Evolutionary conservation across 2,329 filamentous ascomycete species (phyloP).

Genomic region (Didymella pomorum): DNA sequence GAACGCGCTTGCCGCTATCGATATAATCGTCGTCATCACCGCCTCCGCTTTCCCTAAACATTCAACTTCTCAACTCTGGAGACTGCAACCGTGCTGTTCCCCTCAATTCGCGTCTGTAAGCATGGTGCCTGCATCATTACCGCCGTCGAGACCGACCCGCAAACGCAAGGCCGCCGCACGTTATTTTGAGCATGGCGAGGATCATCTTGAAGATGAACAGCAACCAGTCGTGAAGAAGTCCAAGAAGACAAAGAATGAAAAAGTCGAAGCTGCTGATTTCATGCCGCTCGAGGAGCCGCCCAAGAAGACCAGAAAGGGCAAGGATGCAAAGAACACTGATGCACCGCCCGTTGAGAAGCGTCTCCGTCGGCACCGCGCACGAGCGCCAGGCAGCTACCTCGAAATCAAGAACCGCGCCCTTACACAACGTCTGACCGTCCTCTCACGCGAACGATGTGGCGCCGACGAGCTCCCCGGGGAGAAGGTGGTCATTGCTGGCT

Average conservation of each 20-base stretch:
- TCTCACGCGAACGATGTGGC: constrained; percentile 58
- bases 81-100: background rate
- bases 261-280: constrained; percentile 4
- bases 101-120: background rate
- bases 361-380: constrained; percentile 41
- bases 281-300: constrained; percentile 19
- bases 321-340: constrained; percentile 30
- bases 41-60: background rate
- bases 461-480: constrained; percentile 60
- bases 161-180: constrained; percentile 33
- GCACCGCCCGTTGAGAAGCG: constrained; percentile 43
- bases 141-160: constrained; percentile 18
- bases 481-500: constrained; percentile 64
- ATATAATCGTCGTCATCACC: constrained; percentile 17
- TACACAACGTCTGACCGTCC: constrained; percentile 65
- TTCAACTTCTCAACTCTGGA: background rate
- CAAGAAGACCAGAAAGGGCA: constrained; percentile 25
- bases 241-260: background rate
- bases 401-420: constrained; percentile 59
- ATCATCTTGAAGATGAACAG: background rate
- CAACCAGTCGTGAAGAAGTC: constrained; percentile 18
- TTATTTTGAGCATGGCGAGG: constrained; percentile 19
- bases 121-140: background rate
- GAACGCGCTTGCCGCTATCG: constrained; percentile 9
- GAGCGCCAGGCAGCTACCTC: constrained; percentile 57